A percentile compares a stretch with the other conserved stretches of the same genome.
These are phyloP conservation scores for Nothophaeocryptopus gaeumannii DNA, from an alignment of 2,329 filamentous ascomycete species.

Conservation along the genomic window DNA sequence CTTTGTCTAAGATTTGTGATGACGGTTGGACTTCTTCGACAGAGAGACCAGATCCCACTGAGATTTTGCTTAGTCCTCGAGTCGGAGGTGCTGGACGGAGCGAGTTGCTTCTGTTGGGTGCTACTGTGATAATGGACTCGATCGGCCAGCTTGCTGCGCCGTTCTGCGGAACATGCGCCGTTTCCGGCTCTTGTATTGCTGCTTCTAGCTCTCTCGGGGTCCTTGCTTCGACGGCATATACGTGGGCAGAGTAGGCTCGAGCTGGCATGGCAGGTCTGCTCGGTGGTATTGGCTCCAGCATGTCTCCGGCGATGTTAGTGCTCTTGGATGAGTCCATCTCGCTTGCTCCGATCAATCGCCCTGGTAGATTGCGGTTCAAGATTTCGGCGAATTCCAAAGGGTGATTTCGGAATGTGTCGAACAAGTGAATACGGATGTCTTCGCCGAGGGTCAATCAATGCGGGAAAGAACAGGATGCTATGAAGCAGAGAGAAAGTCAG, in stretches of 20 bases:
- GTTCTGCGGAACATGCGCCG: neutral
- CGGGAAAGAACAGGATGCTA: too few species aligned
- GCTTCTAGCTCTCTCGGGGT: constrained; percentile 9
- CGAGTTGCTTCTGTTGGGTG: neutral
- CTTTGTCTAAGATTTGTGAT: constrained; percentile 1
- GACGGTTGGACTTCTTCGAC: constrained; percentile 5
- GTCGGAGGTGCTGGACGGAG: neutral
- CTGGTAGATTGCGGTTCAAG: too few species aligned
- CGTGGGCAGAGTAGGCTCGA: constrained; percentile 4
- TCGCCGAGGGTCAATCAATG: too few species aligned
- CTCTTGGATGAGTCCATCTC: too few species aligned
- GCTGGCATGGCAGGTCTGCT: neutral
- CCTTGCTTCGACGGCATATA: constrained; percentile 1
- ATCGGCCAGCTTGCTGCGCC: neutral
- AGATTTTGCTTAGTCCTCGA: neutral
- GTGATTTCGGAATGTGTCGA: too few species aligned
- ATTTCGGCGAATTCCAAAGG: too few species aligned
- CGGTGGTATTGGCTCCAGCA: neutral
- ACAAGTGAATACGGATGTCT: too few species aligned
- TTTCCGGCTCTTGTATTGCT: constrained; percentile 1
- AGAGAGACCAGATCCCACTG: constrained; percentile 9
- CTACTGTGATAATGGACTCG: neutral
- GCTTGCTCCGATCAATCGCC: too few species aligned
- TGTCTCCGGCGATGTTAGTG: too few species aligned
- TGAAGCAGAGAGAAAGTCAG: too few species aligned